Evolutionary conservation across 2,329 filamentous ascomycete species (phyloP).

Genomic region (Hymenoscyphus scutula): DNA sequence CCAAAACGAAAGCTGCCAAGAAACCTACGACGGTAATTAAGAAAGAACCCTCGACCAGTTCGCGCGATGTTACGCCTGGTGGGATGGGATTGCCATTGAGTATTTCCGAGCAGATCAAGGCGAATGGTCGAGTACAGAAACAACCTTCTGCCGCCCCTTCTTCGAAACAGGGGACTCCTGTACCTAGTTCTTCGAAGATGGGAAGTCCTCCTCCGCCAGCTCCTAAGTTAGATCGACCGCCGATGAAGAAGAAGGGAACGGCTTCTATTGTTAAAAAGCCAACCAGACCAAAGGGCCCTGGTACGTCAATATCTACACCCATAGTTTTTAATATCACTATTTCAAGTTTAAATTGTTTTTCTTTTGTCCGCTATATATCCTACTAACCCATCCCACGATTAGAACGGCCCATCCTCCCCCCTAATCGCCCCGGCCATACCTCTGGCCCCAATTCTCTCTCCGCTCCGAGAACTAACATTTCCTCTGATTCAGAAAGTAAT

Average conservation of each 20-base stretch:
- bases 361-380: not conserved
- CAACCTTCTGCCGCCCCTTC: conserved; percentile 24
- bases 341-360: no score
- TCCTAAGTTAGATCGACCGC: conserved; percentile 26
- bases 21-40: conserved; percentile 18
- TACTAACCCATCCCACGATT: not conserved
- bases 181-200: conserved; percentile 22
- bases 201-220: conserved; percentile 24
- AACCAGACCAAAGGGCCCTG: conserved; percentile 26
- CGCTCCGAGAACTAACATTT: conserved; percentile 11
- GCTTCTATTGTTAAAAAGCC: conserved; percentile 26
- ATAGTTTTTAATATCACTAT: no score
- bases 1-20: conserved; percentile 20
- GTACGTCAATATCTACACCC: conserved; percentile 16
- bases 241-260: conserved; percentile 30
- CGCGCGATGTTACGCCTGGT: conserved; percentile 27
- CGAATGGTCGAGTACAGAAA: conserved; percentile 31
- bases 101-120: conserved; percentile 35
- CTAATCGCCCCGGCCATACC: conserved; percentile 21
- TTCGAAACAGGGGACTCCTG: conserved; percentile 31
- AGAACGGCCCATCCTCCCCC: conserved; percentile 15
- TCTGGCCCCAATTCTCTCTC: not conserved
- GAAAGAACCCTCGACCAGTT: conserved; percentile 24
- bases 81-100: conserved; percentile 26
- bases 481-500: conserved; percentile 32